Evolutionary conservation across 2,329 filamentous ascomycete species (phyloP).

Genomic region (Diplodia sapinea): DNA sequence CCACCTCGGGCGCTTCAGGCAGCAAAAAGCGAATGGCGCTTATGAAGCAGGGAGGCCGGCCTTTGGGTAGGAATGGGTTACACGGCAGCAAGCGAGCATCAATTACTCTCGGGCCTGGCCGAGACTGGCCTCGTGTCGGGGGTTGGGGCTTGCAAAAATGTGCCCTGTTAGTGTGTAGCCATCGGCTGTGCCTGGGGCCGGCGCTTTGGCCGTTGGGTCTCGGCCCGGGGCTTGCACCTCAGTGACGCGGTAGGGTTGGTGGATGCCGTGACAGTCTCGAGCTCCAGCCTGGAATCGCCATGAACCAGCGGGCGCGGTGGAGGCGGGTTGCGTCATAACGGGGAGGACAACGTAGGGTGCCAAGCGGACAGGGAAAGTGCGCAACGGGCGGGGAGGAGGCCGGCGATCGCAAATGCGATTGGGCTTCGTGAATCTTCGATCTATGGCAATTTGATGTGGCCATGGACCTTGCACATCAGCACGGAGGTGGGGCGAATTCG

Average conservation of each 20-base stretch:
- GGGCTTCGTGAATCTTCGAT: constrained; percentile 30
- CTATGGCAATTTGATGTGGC: constrained; percentile 2
- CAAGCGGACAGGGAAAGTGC: constrained; percentile 8
- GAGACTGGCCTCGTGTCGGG: background rate
- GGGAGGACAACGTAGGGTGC: background rate
- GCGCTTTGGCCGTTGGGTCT: background rate
- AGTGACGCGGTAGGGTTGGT: constrained; percentile 3
- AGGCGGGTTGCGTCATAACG: constrained; percentile 18
- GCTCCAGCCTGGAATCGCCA: background rate
- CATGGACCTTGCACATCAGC: constrained; percentile 18
- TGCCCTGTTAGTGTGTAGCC: constrained; percentile 1
- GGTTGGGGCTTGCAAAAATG: background rate
- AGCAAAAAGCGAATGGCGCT: constrained; percentile 6
- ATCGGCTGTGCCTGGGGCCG: background rate
- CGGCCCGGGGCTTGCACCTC: too few relatives aligned
- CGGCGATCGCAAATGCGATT: constrained; percentile 12
- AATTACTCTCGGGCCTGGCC: background rate
- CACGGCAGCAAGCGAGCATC: background rate
- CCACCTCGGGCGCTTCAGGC: constrained; percentile 2
- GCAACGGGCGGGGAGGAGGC: background rate
- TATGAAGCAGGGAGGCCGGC: background rate
- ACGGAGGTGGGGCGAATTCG: constrained; percentile 8
- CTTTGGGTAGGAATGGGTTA: background rate
- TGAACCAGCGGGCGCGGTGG: background rate
- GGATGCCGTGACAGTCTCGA: background rate